phyloP scores from a whole-genome alignment of 1,284 basidiomycete genomes.

The Crepidotus sp. region DNA sequence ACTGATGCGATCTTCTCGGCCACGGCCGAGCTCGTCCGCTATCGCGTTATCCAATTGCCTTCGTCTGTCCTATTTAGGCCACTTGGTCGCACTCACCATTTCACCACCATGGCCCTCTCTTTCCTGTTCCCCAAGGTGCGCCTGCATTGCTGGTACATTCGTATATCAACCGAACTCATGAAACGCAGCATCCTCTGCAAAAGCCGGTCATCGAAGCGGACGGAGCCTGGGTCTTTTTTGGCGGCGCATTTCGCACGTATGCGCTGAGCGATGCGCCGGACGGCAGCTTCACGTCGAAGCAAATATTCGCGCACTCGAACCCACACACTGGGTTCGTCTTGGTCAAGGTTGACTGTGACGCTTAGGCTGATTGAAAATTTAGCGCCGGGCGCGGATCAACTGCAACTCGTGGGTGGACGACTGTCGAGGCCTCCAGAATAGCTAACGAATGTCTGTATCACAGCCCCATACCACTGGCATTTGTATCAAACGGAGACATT shows the following conservation, averaged over 20 bases:
- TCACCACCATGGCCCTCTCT: conserved; percentile 15
- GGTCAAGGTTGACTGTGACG: background rate
- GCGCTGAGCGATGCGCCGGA: conserved; percentile 17
- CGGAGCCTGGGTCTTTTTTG: conserved; percentile 24
- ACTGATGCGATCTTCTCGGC: no score
- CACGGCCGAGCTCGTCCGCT: background rate
- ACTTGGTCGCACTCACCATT: background rate
- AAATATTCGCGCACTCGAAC: conserved; percentile 22
- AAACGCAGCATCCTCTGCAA: conserved; percentile 18
- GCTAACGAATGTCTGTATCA: background rate
- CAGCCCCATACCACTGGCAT: conserved; percentile 26
- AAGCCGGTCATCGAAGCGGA: conserved; percentile 20
- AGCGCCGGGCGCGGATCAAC: conserved; percentile 21
- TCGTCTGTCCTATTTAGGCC: background rate
- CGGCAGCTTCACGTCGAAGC: conserved; percentile 21
- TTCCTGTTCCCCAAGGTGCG: conserved; percentile 17
- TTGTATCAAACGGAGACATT: conserved; percentile 24
- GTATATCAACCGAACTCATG: background rate
- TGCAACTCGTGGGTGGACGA: conserved; percentile 21
- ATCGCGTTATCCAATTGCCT: no score
- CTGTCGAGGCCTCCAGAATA: background rate
- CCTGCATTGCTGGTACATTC: background rate
- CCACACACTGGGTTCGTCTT: conserved; percentile 20
- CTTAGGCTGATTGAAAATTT: background rate
- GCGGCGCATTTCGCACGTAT: conserved; percentile 23